Base-by-base conservation (phyloP, 2,329 filamentous ascomycete species). In the Chaetomiaceae sp. region DNA sequence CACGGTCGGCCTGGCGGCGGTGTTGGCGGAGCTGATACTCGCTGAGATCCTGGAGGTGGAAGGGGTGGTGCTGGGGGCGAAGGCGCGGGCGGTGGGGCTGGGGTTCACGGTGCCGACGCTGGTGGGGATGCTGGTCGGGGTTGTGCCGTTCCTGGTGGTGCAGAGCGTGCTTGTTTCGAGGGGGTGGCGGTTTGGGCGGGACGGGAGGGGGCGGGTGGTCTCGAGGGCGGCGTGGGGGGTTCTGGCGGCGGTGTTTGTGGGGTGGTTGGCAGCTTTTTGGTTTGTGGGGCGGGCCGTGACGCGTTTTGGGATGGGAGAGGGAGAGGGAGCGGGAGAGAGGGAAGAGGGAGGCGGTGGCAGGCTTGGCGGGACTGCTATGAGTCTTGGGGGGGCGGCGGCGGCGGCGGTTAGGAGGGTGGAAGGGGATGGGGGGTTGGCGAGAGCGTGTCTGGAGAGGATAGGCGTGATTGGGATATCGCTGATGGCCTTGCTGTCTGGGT, bases 401-500 rank as follows among this genome's bases (percentile, higher is more conserved):
- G 45, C 27, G 18, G 53, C 57, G 51, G 41, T 61, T 14, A 34
- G 55, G 23, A 16, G 48, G 16, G 50, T 51, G 36, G 21, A n/a
- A 6, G 58, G 47, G 16, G 67, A 69, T 48, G 64, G 61, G 6
- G 66, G 67, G 1, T 62, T 81, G 44, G 74, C 74, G 14, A 71
- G 77, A 38, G 81, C 77, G 8, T 85, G 81, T 58, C 71, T 86
- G 32, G 81, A 85, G 66, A 71, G 90, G 40, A 84, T 95, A 23
- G 90, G 89, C 11, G 85, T 95, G 36, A 89, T 95, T 57, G 90
- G 90, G 3, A 90, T 94, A 51, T 85, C 86, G 43, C 72, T 94
- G 48, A 95, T 95, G 89, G 90, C 89, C 14, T 78, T 91, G 13
- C 74, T 95, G n/a, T 89, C 89, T 6, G 90, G 90, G 0, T 95